Base-by-base conservation (phyloP, 2,329 filamentous ascomycete species). In the Aspergillus tubingensis region DNA sequence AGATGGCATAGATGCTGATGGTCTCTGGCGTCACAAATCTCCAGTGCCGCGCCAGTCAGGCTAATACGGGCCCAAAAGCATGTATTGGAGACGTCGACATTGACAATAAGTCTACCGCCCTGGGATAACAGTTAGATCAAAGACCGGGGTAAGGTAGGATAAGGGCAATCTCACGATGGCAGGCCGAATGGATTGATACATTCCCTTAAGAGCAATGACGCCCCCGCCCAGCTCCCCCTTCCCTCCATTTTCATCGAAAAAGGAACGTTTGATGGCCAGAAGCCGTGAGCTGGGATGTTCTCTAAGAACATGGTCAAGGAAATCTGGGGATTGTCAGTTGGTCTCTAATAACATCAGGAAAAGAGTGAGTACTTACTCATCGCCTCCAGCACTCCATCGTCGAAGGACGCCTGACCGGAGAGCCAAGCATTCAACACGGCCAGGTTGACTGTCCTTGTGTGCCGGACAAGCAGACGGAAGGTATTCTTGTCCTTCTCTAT, bases 1-100 rank as follows among this genome's bases (percentile, higher is more conserved):
- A 65, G 57, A 19, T 65, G 60, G 19, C 68, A 65, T 23, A 80
- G 61, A n/a, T 74, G 65, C 49, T 70, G 62, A 44, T 71, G 61
- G 55, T 78, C 74, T 41, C 68, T 65, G 25, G 67, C 62, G 15
- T 72, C 69, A 3, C 74, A 66, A 10, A 77, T 64, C 8, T 71
- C 70, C 57, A 75, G 68, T 17, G 77, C 74, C 8, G 74, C 69
- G 15, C 71, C 71, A 23, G 76, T 66, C 13, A 80, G 66, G 8
- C 70, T 69, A n/a, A 66, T 75, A 10, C 73, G 74, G 36, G 80
- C 83, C 89, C 91, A 98, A 79, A 99, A 99, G 11, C 90, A 91
- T 0, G 91, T 91, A 72, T 98, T 96, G 59, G 93, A 89, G 30
- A 96, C 90, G 70, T 99, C 94, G 10, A 96, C 87, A 68, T 97